Evolutionary conservation across 345 rosid genomes (phyloP), one percentile per base, ranked within the genome.

Genomic region (Mallotus nudiflorus): DNA sequence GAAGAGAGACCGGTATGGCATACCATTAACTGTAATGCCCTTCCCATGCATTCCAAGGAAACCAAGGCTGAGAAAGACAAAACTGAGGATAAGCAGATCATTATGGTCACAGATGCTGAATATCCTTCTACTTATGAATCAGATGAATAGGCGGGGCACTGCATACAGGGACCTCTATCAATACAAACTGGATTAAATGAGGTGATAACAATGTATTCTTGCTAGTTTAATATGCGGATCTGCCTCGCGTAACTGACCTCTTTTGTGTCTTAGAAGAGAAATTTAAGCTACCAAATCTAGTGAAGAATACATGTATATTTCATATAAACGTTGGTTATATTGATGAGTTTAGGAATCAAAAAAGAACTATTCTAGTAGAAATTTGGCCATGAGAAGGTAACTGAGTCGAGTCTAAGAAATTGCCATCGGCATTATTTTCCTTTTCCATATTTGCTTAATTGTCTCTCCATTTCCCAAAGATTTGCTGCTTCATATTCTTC

Each of bases 1-100:
- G 90, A 90, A 83, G 97, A 90, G 87, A 92, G 85, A 85, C 90
- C 94, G 1, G 91, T 88, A 52, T 89, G 93, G 86, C 94, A 89
- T 80, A 86, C 90, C 37, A 92, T 95, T 63, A 79, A 92, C 80
- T 95, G 98, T 72, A 92, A 89, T 72, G 76, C 52, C 50, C 85
- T 90, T 77, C 83, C 87, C 18, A 80, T 79, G 79, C 85, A 80
- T 71, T 72, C 79, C 78, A 83, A 48, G 67, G 67, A 62, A 48
- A 67, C 75, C 28, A 82, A 81, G 76, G 83, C 37, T 14, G 81
- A 75, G 65, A 79, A 81, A 40, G 82, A 76, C 57, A 69, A 65
- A 66, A 39, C 56, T 16, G 78, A 63, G 35, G 76, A 66, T 49
- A 74, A 80, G 60, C 81, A 72, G 74, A 84, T 85, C 4, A 62